Base-by-base conservation (phyloP, 306 rosid species). In the Vigna reflexopilosa region DNA sequence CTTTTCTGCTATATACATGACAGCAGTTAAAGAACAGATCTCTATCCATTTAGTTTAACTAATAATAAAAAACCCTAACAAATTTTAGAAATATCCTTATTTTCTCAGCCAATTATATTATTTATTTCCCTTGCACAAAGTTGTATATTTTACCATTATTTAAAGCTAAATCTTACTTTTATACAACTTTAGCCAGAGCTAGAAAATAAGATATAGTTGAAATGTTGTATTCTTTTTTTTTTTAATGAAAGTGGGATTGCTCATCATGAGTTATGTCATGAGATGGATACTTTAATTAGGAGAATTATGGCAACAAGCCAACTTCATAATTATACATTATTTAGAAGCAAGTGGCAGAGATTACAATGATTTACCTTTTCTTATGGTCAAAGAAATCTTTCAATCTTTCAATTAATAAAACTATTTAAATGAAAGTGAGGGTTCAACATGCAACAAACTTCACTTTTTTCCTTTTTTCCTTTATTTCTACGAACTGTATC, bases 261-360 rank as follows among this genome's bases (percentile, higher is more conserved):
- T 32, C 5, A 50, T 48, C 51, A 49, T 42, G 17, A 36, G 11
- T 32, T 14, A 49, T 48, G 38, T 17, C 36, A 62, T 49, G 79
- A 48, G 48, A 75, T 45, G 32, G 79, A 28, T 32, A 17, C 50
- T 74, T 74, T 45, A 61, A 36, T 64, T 64, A 36, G 1, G 49
- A 64, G 69, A 16, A 45, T 59, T 59, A 61, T 16, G 36, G 34
- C 32, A 45, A 61, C 24, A 38, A 19, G 38, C 80, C 70, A 34
- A 62, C 40, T 19, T 63, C 12, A 7, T 42, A 42, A 42, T 42
- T 36, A 17, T 12, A 30, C 54, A 17, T 48, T 17, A 17, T n/a
- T 19, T 63, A 63, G 20, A 61, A 28, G 61, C 48, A 45, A 61
- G 79, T 75, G 79, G 61, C 42, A 36, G 36, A 9, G 49, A 48